Conservation (phyloP, 2,329 filamentous ascomycete genomes). For the Clarireedia sp. region DNA sequence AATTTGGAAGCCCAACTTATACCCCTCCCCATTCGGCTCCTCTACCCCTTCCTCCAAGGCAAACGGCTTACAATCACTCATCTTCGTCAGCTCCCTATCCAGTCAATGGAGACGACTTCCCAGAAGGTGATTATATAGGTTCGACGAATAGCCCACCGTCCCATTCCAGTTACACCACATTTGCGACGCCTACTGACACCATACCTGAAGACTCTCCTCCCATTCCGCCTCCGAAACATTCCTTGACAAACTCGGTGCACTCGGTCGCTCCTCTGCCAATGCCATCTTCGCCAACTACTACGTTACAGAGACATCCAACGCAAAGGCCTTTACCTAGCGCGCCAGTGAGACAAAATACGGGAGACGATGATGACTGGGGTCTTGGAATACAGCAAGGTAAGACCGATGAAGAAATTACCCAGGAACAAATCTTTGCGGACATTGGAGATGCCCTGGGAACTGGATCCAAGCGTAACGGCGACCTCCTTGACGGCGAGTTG, state of each 20-base stretch:
- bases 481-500: conserved; percentile 40
- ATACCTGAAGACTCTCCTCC: conserved; percentile 14
- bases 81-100: conserved; percentile 19
- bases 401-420: conserved; percentile 22
- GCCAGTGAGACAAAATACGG: conserved; percentile 21
- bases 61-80: conserved; percentile 20
- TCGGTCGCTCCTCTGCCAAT: conserved; percentile 12
- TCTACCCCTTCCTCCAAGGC: conserved; percentile 17
- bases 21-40: conserved; percentile 13
- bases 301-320: conserved; percentile 29
- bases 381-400: conserved; percentile 14
- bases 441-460: conserved; percentile 29
- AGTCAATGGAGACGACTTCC: conserved; percentile 23
- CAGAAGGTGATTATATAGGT: conserved; percentile 20
- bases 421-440: conserved; percentile 30
- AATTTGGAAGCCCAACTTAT: conserved; percentile 21
- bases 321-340: conserved; percentile 28
- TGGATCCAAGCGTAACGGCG: conserved; percentile 33
- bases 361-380: conserved; percentile 24
- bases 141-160: conserved; percentile 11
- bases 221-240: conserved; percentile 15
- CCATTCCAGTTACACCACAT: conserved; percentile 21
- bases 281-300: conserved; percentile 12
- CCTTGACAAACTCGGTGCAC: conserved; percentile 16
- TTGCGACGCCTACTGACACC: conserved; percentile 8